phyloP scores from a whole-genome alignment of 2,329 filamentous ascomycete species.

The Neoarthrinium moseri region DNA sequence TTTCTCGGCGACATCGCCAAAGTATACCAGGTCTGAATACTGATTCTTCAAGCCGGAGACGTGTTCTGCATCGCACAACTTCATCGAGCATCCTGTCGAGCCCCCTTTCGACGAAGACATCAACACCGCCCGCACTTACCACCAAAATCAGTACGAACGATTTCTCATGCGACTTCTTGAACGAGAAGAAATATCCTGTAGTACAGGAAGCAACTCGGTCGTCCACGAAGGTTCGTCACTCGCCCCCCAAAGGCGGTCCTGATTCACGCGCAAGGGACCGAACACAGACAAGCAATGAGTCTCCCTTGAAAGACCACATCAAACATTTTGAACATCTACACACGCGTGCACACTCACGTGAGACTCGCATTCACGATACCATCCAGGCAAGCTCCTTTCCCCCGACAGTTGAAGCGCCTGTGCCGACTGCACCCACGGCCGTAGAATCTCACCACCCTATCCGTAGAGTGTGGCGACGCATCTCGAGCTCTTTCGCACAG shows the following conservation, averaged over 20 bases:
- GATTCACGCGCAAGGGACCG: no score
- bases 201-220: slow-evolving; percentile 3
- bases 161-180: slow-evolving; percentile 25
- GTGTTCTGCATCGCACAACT: not conserved
- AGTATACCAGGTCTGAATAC: not conserved
- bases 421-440: not conserved
- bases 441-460: not conserved
- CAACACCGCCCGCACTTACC: slow-evolving; percentile 22
- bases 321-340: slow-evolving; percentile 26
- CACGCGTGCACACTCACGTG: slow-evolving; percentile 11
- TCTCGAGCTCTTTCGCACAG: slow-evolving; percentile 24
- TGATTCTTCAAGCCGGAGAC: not conserved
- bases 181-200: not conserved
- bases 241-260: no score
- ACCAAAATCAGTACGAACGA: slow-evolving; percentile 26
- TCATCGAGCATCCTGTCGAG: not conserved
- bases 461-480: slow-evolving; percentile 24
- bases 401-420: not conserved
- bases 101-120: slow-evolving; percentile 10
- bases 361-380: slow-evolving; percentile 4
- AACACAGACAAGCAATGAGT: slow-evolving; percentile 18
- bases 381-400: not conserved
- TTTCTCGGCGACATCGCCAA: slow-evolving; percentile 1
- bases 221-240: no score
- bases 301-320: slow-evolving; percentile 26